These are phyloP conservation scores for Hypholoma sublateritium DNA, from an alignment of 768 basidiomycete species.

Conservation along the genomic window DNA sequence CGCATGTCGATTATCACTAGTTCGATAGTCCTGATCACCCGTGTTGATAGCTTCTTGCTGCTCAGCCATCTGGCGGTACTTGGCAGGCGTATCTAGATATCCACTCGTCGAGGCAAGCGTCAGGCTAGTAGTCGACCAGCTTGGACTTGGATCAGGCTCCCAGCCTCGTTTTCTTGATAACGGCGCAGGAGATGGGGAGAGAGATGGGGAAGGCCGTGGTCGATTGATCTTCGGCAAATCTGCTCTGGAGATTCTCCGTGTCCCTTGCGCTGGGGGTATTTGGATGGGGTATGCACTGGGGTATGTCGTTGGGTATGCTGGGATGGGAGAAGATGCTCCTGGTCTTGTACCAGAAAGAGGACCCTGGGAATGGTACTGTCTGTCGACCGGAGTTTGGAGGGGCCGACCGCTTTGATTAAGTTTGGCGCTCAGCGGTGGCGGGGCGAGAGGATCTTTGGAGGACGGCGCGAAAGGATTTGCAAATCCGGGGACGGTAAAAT, in stretches of 20 bases:
- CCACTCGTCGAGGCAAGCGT: slow-evolving; percentile 57
- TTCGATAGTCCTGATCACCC: slow-evolving; percentile 25
- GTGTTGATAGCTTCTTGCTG: slow-evolving; percentile 21
- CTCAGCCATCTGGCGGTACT: slow-evolving; percentile 52
- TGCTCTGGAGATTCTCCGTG: slow-evolving; percentile 15
- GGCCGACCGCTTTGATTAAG: slow-evolving; percentile 14
- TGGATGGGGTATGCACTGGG: slow-evolving; percentile 17
- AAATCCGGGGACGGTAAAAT: slow-evolving; percentile 60
- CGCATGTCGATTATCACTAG: slow-evolving; percentile 22
- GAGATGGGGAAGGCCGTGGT: slow-evolving; percentile 26
- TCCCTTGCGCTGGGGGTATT: background rate
- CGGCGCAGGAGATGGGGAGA: slow-evolving; percentile 39
- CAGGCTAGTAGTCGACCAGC: slow-evolving; percentile 49
- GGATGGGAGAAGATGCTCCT: slow-evolving; percentile 19
- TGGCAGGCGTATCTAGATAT: slow-evolving; percentile 69
- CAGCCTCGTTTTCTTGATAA: slow-evolving; percentile 67
- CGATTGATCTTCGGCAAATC: slow-evolving; percentile 25
- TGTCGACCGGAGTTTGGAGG: slow-evolving; percentile 11
- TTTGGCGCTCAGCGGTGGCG: slow-evolving; percentile 14
- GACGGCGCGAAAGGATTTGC: slow-evolving; percentile 56
- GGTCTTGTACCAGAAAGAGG: slow-evolving; percentile 13
- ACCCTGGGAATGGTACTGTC: slow-evolving; percentile 7
- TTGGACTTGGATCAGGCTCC: slow-evolving; percentile 61
- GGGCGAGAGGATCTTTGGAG: slow-evolving; percentile 4
- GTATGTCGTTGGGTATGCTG: slow-evolving; percentile 13